Evolutionary conservation across 2,329 filamentous ascomycete genomes (phyloP).

Genomic region (Thyridium curvatum): DNA sequence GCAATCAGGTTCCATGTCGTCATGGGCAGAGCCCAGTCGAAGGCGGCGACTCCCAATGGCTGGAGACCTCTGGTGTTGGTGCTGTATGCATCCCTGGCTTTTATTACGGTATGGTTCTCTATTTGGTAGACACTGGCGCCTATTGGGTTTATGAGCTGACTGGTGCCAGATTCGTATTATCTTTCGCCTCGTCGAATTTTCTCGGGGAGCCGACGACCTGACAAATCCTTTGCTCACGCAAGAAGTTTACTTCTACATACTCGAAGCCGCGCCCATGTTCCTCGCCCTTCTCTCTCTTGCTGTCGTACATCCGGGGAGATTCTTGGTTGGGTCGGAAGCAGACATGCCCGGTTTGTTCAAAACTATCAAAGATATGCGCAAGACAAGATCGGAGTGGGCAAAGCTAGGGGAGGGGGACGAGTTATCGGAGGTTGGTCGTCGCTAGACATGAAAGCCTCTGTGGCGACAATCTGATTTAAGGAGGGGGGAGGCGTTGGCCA

Average conservation of each 20-base stretch:
- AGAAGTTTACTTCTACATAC: slow-evolving; percentile 22
- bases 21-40: slow-evolving; percentile 13
- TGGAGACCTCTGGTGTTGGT: slow-evolving; percentile 18
- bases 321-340: slow-evolving; percentile 20
- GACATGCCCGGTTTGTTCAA: slow-evolving; percentile 15
- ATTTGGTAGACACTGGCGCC: too few species aligned
- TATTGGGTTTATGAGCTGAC: too few species aligned
- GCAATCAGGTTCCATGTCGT: slow-evolving; percentile 28
- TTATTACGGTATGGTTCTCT: slow-evolving; percentile 25
- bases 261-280: slow-evolving; percentile 32
- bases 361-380: too few species aligned
- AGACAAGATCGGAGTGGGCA: too few species aligned
- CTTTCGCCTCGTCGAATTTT: too few species aligned
- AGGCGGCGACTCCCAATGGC: slow-evolving; percentile 1
- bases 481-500: too few species aligned
- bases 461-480: too few species aligned
- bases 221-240: slow-evolving; percentile 17
- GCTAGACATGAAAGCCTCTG: too few species aligned
- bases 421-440: too few species aligned
- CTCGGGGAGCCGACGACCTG: slow-evolving; percentile 16
- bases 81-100: slow-evolving; percentile 25
- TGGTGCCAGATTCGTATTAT: slow-evolving; percentile 13
- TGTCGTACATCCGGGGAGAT: slow-evolving; percentile 26
- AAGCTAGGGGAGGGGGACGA: too few species aligned
- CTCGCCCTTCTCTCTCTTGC: slow-evolving; percentile 25